Evolutionary conservation across 1,139 yeast species (phyloP), one percentile per base, ranked within the genome.

Genomic region (Hyphopichia fennica): DNA sequence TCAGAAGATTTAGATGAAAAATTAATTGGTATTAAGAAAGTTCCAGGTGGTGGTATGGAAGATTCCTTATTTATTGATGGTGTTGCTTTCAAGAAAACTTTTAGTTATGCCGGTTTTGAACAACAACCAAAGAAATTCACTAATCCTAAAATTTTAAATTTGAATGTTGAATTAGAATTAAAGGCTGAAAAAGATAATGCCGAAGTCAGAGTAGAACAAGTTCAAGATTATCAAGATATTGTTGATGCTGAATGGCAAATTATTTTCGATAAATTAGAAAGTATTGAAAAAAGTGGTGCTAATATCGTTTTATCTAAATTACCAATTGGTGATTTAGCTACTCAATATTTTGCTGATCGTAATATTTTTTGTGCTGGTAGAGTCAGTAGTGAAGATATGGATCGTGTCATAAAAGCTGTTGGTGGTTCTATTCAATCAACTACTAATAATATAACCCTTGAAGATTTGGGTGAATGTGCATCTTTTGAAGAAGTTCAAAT

Each of bases 201-300:
- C n/a, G 99, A 93, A 72, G 98, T 93, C 27, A 81, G 99, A 55
- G 95, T 93, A 41, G 95, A 89, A 56, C 87, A 90, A 61, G 98
- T 93, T 41, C 80, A 82, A 46, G 97, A 93, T 56, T 93, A 95
- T 67, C 99, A 93, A 69, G 91, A 87, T 32, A 86, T 93, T 44
- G 99, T 93, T 31, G 98, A 93, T 67, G 99, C 99, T 20, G 99
- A 93, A 67, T 93, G 99, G 98, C 83, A 88, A 62, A 87, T 93
- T 50, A 93, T 93, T 52, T 77, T 88, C 57, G 79, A 86, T 57
- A 93, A 95, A 67, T 78, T 93, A 54, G 87, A 88, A 57, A 85
- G 89, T 41, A 85, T 93, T 50, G 84, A 81, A 52, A 77, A 77
- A 22, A 78, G 96, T 7, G 99, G 98, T 28, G 97, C 97, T 34